Evolutionary conservation across 73 alveolate genomes (phyloP), one percentile per base, ranked within the genome.

Genomic region (Paramecium pentaurelia): DNA sequence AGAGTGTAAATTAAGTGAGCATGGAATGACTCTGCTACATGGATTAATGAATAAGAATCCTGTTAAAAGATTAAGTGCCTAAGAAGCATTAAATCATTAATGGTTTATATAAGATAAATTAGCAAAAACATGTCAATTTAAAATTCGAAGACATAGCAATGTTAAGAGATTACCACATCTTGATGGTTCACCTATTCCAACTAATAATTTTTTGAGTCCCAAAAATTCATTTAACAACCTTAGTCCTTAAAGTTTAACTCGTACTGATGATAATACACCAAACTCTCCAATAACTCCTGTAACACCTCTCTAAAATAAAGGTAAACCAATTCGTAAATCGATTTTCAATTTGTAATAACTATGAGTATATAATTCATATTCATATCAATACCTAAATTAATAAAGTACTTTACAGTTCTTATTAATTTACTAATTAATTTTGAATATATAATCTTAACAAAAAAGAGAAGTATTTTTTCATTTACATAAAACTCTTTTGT

Each of bases 41-140:
- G 91, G 91, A 45, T 18, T 80, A 1, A 42, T 80, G 71, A 11
- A 80, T 8, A 40, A 80, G 18, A 80, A 80, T 80, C 91, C 91
- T 4, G 45, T 49, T 7, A 44, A 40, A 80, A 80, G 91, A 27
- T 47, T 80, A 14, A 44, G 64, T 12, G 91, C 91, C 14, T 22
- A n/a, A 45, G 91, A 80, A 3, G 91, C 91, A 25, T 54, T 80
- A 1, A 47, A 22, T 80, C 91, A 80, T 47, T 3, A 34, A 27
- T 80, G 87, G 87, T 73, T 73, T 7, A 22, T 32, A 37, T 40
- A 36, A 40, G 87, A 73, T 2, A 73, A 73, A 20, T 20, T 73
- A 73, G 58, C 87, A 0, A 73, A 73, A 20, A 38, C 60, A 30
- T 73, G 87, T n/a, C 60, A 73, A 73, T 73, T 73, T 38, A 73